These are phyloP conservation scores for Pseudogymnoascus verrucosus DNA, from an alignment of 2,329 filamentous ascomycete genomes.

Conservation along the genomic window DNA sequence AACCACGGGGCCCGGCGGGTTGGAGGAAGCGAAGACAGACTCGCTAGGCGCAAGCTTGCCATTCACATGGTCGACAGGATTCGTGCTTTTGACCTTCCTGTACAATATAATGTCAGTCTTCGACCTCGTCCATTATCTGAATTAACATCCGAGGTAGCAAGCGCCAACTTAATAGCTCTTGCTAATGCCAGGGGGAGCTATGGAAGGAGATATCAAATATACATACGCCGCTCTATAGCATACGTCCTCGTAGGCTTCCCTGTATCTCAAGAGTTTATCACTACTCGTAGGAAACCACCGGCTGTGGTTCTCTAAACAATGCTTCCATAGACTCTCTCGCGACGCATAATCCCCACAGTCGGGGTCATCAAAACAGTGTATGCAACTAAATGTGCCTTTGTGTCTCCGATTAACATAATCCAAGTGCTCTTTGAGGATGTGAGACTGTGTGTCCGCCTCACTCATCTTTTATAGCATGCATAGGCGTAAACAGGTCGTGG, in stretches of 20 bases:
- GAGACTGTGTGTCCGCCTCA: too few species aligned
- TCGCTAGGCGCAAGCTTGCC: too few species aligned
- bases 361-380: background rate
- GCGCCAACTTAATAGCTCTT: background rate
- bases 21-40: too few species aligned
- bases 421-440: too few species aligned
- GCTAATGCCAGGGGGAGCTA: background rate
- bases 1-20: too few species aligned
- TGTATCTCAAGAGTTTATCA: background rate
- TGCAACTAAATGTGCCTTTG: background rate
- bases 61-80: too few species aligned
- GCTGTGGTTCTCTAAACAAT: background rate
- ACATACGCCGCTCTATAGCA: background rate
- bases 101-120: background rate
- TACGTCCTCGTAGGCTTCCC: background rate
- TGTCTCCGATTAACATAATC: background rate
- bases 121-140: background rate
- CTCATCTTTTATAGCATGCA: background rate
- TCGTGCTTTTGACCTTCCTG: too few species aligned
- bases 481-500: background rate
- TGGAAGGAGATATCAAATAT: background rate
- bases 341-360: background rate
- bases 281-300: background rate
- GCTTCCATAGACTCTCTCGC: background rate
- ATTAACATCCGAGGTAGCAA: background rate